These are phyloP conservation scores for Moniliella sp. DNA, from an alignment of 1,284 basidiomycete species.

Conservation along the genomic window DNA sequence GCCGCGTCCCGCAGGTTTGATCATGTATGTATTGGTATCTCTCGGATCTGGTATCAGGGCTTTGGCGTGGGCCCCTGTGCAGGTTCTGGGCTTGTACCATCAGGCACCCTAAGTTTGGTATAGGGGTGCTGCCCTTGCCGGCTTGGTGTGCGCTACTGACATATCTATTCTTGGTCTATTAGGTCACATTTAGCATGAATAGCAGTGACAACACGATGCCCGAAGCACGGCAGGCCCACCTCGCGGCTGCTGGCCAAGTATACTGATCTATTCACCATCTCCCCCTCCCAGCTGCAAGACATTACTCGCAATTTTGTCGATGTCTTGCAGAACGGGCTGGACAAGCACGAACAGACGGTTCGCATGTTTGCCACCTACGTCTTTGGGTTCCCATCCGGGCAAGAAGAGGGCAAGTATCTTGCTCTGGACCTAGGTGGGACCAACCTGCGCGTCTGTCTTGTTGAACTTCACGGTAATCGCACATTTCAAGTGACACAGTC, in stretches of 20 bases:
- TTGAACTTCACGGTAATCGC: slow-evolving; percentile 67
- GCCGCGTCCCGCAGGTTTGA: too few species aligned
- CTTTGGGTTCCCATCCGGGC: slow-evolving; percentile 80
- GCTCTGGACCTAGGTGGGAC: slow-evolving; percentile 82
- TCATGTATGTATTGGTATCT: too few species aligned
- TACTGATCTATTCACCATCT: slow-evolving; percentile 22
- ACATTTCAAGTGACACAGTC: slow-evolving; percentile 95
- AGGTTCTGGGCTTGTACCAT: too few species aligned
- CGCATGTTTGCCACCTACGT: slow-evolving; percentile 91
- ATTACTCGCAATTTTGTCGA: slow-evolving; percentile 83
- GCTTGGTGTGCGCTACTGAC: too few species aligned
- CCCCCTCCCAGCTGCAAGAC: slow-evolving; percentile 18
- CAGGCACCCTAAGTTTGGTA: too few species aligned
- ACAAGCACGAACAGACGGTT: slow-evolving; percentile 64
- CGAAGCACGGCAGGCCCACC: slow-evolving; percentile 16
- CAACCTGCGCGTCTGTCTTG: slow-evolving; percentile 88
- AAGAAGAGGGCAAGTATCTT: slow-evolving; percentile 72
- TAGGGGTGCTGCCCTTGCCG: too few species aligned
- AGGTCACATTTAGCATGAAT: too few species aligned
- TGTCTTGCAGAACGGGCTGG: slow-evolving; percentile 62
- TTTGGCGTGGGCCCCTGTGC: too few species aligned
- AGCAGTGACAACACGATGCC: too few species aligned
- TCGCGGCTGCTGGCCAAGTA: slow-evolving; percentile 13
- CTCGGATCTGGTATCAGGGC: too few species aligned
- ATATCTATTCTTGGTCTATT: too few species aligned